Conservation (phyloP, 2,329 filamentous ascomycete species). For the Diaporthe amygdali region DNA sequence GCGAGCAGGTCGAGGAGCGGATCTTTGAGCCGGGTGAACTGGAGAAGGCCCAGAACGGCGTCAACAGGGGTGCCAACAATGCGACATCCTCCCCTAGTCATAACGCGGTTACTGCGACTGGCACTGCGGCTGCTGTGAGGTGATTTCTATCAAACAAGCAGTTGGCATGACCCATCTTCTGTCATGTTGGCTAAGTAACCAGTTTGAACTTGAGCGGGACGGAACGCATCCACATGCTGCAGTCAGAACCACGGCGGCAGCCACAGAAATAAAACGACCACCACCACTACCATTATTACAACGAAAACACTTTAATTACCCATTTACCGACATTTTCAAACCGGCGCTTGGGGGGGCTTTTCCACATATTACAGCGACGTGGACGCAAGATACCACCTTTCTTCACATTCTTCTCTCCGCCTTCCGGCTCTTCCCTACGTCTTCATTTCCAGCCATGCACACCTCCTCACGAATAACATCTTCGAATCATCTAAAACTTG, state of each 20-base stretch:
- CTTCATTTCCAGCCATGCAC: neutral
- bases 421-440: neutral
- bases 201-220: neutral
- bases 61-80: neutral
- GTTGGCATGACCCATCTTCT: neutral
- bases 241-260: no score
- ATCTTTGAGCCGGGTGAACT: conserved; percentile 25
- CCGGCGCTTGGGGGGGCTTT: neutral
- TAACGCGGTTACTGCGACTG: neutral
- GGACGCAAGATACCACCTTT: conserved; percentile 10
- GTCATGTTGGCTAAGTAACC: neutral
- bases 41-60: neutral
- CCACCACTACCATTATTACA: neutral
- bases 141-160: neutral
- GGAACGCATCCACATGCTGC: neutral
- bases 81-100: neutral
- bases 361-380: neutral
- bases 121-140: neutral
- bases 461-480: neutral
- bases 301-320: neutral
- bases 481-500: neutral
- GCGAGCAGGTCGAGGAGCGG: conserved; percentile 26
- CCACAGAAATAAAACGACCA: no score
- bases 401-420: neutral
- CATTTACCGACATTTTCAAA: conserved; percentile 4